Base-by-base conservation (phyloP, 2,329 filamentous ascomycete genomes). In the Colletotrichum musae region DNA sequence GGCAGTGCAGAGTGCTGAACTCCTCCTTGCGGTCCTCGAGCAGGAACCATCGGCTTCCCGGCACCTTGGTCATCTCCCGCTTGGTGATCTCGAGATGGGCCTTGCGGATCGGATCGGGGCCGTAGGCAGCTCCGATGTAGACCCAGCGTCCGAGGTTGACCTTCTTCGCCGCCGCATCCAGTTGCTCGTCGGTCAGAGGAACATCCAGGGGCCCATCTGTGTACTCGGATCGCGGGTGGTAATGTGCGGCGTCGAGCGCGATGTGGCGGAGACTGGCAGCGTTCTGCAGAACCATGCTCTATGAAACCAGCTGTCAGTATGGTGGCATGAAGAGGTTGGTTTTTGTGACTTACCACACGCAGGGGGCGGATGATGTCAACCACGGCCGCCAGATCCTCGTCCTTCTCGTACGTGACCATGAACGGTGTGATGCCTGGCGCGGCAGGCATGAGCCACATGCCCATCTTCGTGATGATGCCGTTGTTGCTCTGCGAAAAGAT, bases 401-500 rank as follows among this genome's bases (percentile, higher is more conserved):
- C 80, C 48, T 73, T 75, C 32, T 78, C 77, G 60, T 82, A 81
- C 0, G 80, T 82, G 64, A 82, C 75, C 74, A 78, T 77, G 75
- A 80, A 83, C 1, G 80, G 77, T 67, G 82, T 79, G 71, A 81
- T 77, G 1, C 72, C 76, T 0, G 75, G 74, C 2, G 78, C 75
- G 15, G 74, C 77, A 6, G 80, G 81, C 77, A 81, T 81, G 65
- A 80, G 71, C 66, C 77, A 76, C 61, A 88, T 80, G 0, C 86
- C 87, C 81, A 89, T 85, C 75, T 88, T 88, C 3, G 84, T 85
- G 6, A 87, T 83, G 43, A 88, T 84, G 39, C 86, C 86, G 13
- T 87, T 79, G 67, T 84, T 87, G 21, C 80, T 83, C 73, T 88
- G 86, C 0, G 83, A 81, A 71, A 88, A 88, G 15, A 88, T 80